Base-by-base conservation (phyloP, 768 basidiomycete genomes). In the Lanmaoa rubissima region DNA sequence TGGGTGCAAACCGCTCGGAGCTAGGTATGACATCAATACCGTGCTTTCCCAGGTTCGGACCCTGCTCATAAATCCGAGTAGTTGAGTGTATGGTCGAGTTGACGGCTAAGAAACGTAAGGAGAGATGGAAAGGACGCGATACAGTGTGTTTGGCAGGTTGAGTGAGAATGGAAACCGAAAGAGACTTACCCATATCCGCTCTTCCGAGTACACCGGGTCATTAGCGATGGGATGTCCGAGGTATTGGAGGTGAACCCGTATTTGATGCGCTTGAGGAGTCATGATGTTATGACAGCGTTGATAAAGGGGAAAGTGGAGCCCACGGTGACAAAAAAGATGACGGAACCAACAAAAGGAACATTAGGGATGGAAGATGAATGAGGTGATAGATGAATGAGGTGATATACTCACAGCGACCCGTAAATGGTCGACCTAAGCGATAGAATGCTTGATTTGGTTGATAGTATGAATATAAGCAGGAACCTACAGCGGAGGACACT, bases 241-340 rank as follows among this genome's bases (percentile, higher is more conserved):
- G 72, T 82, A 98, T 73, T 98, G 97, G 3, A 99, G 81, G 68
- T 99, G 97, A 4, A 99, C 96, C 48, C 97, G 83, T 55, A 98
- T 91, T 73, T 99, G 97, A 74, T 99, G 97, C 0, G 97, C 94
- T 97, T 61, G 2, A 21, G 46, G 42, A 31, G 34, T 40, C 24
- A 56, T 51, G 9, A 43, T 47, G 51, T 45, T 41, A 41, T 55
- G 34, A 26, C 50, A 65, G 49, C 26, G 9, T 57, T 14, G 51
- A 55, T 57, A 42, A 36, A 31, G 36, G 35, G 32, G 34, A 17
- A 51, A 34, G 17, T 2, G 6, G 13, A 13, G 11, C 36, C 41
- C 11, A 36, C 17, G 17, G 24, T 19, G 16, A 54, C 21, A 40
- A 55, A 51, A 26, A 39, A 19, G 10, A 54, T 43, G 43, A 46